Percentiles rank a stretch among this genome's conserved stretches.
phyloP scores from a whole-genome alignment of 106 monocot species.

The Agapanthus africanus region DNA sequence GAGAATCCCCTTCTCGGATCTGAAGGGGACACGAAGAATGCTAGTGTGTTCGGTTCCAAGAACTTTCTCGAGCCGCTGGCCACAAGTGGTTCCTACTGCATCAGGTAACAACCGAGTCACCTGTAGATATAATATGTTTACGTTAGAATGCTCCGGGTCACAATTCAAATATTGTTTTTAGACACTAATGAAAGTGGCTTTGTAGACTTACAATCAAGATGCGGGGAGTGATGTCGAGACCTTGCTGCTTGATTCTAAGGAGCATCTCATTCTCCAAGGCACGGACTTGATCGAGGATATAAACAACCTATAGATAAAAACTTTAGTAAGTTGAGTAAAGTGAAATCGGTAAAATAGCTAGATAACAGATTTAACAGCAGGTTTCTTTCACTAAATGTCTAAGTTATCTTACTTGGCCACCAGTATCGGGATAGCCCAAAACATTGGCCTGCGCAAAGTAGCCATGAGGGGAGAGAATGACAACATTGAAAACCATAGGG shows the following conservation, averaged over 20 bases:
- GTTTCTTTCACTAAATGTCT: no score
- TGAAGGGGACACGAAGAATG: conserved; percentile 26
- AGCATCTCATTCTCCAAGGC: conserved; percentile 59
- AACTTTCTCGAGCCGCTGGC: conserved; percentile 20
- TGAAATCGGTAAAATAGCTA: not conserved
- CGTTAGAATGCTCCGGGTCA: no score
- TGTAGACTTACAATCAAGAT: conserved; percentile 41
- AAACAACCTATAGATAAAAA: conserved; percentile 37
- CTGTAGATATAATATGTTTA: no score
- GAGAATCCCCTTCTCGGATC: conserved; percentile 11
- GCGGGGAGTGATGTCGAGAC: conserved; percentile 47
- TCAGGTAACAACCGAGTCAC: conserved; percentile 18
- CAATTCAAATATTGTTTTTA: no score
- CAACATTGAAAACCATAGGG: conserved; percentile 96
- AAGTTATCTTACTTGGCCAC: conserved; percentile 67
- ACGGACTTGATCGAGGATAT: conserved; percentile 67
- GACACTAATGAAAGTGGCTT: no score
- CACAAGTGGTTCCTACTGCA: conserved; percentile 18
- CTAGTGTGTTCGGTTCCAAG: conserved; percentile 18
- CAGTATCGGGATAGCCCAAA: conserved; percentile 95
- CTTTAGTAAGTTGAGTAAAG: not conserved
- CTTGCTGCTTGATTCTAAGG: conserved; percentile 50
- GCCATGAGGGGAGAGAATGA: conserved; percentile 92
- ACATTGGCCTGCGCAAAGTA: conserved; percentile 98
- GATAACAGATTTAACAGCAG: no score